phyloP scores from a whole-genome alignment of 2,329 filamentous ascomycete genomes.

The Nothophaeocryptopus gaeumannii region DNA sequence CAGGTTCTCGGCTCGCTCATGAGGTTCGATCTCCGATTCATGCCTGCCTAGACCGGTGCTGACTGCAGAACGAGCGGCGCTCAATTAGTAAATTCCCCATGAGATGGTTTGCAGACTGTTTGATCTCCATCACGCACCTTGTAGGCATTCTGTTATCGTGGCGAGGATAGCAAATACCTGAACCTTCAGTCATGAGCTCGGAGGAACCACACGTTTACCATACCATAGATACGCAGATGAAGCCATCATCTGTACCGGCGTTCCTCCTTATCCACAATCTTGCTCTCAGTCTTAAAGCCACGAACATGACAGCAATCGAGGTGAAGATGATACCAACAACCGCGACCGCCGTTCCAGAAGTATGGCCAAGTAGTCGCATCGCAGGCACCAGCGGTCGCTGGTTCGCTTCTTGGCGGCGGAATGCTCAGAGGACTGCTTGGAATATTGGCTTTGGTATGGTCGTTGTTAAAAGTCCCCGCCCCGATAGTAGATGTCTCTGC shows the following conservation, averaged over 20 bases:
- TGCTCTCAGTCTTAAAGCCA: constrained; percentile 19
- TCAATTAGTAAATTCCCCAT: too few species aligned
- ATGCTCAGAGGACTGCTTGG: too few species aligned
- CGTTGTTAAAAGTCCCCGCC: too few species aligned
- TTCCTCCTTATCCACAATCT: constrained; percentile 10
- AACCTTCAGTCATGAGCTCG: not conserved
- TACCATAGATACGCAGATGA: constrained; percentile 10
- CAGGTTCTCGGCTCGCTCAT: constrained; percentile 5
- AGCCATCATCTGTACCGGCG: constrained; percentile 11
- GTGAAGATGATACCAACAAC: constrained; percentile 23
- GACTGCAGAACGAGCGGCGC: not conserved
- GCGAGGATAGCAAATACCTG: not conserved
- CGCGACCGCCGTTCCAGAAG: constrained; percentile 19
- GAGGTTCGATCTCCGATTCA: constrained; percentile 2
- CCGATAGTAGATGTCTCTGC: too few species aligned
- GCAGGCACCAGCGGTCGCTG: too few species aligned
- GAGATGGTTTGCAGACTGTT: too few species aligned
- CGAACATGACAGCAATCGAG: constrained; percentile 19
- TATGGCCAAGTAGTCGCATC: constrained; percentile 15
- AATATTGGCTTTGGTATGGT: too few species aligned
- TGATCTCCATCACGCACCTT: too few species aligned
- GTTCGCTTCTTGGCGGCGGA: too few species aligned
- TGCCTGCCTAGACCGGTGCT: constrained; percentile 9
- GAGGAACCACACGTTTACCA: not conserved
- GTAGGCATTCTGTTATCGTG: not conserved